Percentiles rank a stretch among this genome's conserved stretches.
These are phyloP conservation scores for Aureobasidium sp. DNA, from an alignment of 2,329 filamentous ascomycete species.

Conservation along the genomic window DNA sequence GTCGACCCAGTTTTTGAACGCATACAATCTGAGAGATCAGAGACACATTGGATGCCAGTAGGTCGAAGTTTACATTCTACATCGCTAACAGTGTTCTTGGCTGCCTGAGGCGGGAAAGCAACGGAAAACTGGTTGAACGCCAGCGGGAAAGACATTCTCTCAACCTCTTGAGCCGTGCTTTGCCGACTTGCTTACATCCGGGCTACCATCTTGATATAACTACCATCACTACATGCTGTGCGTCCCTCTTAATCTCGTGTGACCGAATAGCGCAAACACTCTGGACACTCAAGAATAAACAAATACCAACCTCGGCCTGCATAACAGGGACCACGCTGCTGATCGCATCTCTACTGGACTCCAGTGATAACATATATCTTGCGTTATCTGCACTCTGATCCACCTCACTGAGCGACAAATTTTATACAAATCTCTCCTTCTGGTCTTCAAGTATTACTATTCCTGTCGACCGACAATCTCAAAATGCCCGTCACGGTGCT, in stretches of 20 bases:
- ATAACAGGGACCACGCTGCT: background rate
- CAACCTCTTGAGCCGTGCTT: constrained; percentile 5
- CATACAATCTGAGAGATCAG: background rate
- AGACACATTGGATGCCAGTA: background rate
- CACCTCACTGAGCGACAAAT: background rate
- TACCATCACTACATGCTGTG: background rate
- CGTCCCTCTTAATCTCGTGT: background rate
- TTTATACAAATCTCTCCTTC: background rate
- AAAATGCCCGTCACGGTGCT: constrained; percentile 57
- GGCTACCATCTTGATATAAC: background rate
- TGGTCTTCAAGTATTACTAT: background rate
- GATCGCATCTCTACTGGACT: background rate
- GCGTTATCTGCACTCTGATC: background rate
- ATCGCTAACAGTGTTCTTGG: background rate
- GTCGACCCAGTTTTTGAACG: background rate
- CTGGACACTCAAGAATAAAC: background rate
- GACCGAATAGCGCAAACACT: background rate
- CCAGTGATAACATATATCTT: background rate
- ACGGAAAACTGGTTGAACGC: background rate
- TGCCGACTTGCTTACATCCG: background rate
- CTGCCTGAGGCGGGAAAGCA: background rate
- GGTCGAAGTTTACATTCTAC: background rate
- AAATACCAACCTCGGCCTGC: background rate
- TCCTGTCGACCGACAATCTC: background rate
- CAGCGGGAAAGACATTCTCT: background rate